Base-by-base conservation (phyloP, 2,329 filamentous ascomycete species). In the Ophiostoma angusticollis region DNA sequence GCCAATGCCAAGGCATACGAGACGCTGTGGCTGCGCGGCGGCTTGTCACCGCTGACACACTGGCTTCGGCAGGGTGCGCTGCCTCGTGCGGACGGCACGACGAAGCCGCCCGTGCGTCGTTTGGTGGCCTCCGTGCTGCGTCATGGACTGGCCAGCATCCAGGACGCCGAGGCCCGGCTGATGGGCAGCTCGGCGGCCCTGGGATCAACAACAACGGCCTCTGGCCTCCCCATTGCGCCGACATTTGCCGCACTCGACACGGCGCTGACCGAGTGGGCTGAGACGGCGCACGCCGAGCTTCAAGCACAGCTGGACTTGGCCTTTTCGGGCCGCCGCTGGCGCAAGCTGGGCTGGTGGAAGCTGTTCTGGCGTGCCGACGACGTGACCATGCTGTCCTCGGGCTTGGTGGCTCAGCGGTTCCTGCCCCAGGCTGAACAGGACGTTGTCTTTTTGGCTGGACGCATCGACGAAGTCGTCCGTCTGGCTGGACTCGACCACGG, bases 311-410 rank as follows among this genome's bases (percentile, higher is more conserved):
- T 95, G 2, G 80, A 89, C 47, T 62, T 74, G 31, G 86, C 84
- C 0, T 89, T 95, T 50, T 65, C 72, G 0, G 77, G 82, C n/a
- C 68, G 64, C 14, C 68, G 77, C 28, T 95, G 89, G 89, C 72
- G 75, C 19, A 80, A 82, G 46, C 65, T 94, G 4, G 72, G 78
- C 13, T 96, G 89, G 87, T 95, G 85, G 81, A 93, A 93, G 56
- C 70, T 96, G 0, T 86, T 94, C 54, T 94, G 86, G 86, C 77
- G 85, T 16, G 86, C 91, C 18, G 89, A 96, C 54, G 89, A 95
- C 51, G 84, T 95, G 9, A 75, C 77, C 3, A 81, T 89, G 70
- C 77, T 94, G 39, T 78, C 82, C 3, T 74, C 77, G 1, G 82
- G 91, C 49, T 80, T 95, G 44, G 64, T 95, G 3, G 72, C 74